Conservation (phyloP, 768 basidiomycete species). For the Trametes sanguinea region DNA sequence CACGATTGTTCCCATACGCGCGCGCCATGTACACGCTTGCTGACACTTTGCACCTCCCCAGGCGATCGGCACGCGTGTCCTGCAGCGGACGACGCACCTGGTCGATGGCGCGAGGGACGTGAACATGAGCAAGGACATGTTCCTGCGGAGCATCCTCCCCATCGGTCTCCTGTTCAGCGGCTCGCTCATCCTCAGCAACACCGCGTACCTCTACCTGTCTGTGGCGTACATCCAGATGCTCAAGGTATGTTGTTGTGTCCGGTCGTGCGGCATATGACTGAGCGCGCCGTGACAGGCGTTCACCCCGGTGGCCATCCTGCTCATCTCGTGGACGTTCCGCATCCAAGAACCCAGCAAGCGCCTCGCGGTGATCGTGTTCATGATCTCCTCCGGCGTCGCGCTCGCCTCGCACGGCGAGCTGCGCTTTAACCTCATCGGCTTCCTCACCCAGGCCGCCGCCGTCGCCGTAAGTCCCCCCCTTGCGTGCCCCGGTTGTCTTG, state of each 20-base stretch:
- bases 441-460: conserved; percentile 84
- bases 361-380: conserved; percentile 79
- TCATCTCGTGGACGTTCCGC: conserved; percentile 90
- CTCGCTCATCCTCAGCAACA: conserved; percentile 88
- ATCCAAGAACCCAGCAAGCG: conserved; percentile 86
- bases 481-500: background rate
- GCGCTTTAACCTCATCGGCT: conserved; percentile 82
- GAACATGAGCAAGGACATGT: conserved; percentile 76
- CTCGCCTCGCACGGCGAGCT: conserved; percentile 90
- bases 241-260: conserved; percentile 52
- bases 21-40: background rate
- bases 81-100: conserved; percentile 79
- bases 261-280: too few relatives aligned
- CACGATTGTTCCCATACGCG: too few relatives aligned
- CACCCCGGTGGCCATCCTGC: conserved; percentile 83
- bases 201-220: conserved; percentile 87
- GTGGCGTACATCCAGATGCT: conserved; percentile 98
- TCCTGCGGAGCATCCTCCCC: conserved; percentile 84
- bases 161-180: conserved; percentile 94
- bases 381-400: conserved; percentile 90
- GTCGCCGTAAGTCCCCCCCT: conserved; percentile 61
- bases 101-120: conserved; percentile 80
- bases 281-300: conserved; percentile 62
- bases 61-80: conserved; percentile 83
- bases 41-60: conserved; percentile 26